A percentile compares a stretch with the other conserved stretches of the same genome.
Evolutionary conservation across 2,329 filamentous ascomycete species (phyloP).

Genomic region (Tolypocladium sp.): DNA sequence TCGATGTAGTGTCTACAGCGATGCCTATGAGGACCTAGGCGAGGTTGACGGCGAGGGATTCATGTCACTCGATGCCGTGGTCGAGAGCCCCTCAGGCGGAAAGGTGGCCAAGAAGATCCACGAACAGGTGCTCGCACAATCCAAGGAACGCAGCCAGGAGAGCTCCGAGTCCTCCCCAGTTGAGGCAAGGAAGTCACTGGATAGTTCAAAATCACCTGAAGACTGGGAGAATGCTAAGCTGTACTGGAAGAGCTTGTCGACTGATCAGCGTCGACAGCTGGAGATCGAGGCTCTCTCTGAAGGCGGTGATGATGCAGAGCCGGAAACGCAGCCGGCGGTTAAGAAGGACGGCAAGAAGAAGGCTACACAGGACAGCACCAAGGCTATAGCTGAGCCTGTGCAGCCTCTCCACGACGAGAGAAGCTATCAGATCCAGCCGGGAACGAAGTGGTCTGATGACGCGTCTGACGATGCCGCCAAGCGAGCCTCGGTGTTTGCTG

Average conservation of each 20-base stretch:
- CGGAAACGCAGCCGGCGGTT: conserved; percentile 10
- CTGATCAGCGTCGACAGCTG: conserved; percentile 52
- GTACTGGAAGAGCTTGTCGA: conserved; percentile 60
- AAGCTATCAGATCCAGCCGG: conserved; percentile 30
- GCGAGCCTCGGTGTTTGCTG: neutral
- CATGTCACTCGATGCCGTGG: conserved; percentile 62
- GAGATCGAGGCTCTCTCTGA: conserved; percentile 49
- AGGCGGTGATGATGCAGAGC: conserved; percentile 35
- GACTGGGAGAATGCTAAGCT: conserved; percentile 62
- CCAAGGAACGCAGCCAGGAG: neutral
- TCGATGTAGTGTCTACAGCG: conserved; percentile 57
- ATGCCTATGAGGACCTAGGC: conserved; percentile 65
- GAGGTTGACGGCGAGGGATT: conserved; percentile 60
- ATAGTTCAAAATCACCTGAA: conserved; percentile 14
- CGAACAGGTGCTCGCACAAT: conserved; percentile 3
- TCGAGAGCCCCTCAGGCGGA: conserved; percentile 44
- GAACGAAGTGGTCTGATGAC: conserved; percentile 16
- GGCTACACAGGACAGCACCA: conserved; percentile 6
- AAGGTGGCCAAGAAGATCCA: conserved; percentile 13
- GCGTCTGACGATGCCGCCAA: conserved; percentile 5
- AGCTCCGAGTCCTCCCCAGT: neutral
- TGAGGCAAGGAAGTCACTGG: neutral
- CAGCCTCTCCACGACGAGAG: conserved; percentile 12
- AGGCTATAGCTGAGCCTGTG: conserved; percentile 1
- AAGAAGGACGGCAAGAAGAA: conserved; percentile 28